These are phyloP conservation scores for Sisymbrium altissimum DNA, from an alignment of 345 rosid species.

Conservation along the genomic window DNA sequence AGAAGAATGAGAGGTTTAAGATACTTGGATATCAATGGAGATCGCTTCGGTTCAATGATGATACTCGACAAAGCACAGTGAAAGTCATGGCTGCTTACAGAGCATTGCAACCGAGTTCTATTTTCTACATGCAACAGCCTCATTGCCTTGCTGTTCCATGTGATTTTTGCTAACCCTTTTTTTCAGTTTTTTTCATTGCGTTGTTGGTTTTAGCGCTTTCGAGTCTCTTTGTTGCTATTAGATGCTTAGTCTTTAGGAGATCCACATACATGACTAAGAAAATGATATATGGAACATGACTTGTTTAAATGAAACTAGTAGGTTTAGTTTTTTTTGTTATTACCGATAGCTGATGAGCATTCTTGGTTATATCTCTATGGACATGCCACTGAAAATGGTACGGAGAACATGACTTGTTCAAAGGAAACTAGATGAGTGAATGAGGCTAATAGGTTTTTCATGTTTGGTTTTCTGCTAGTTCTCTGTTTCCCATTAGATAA, in stretches of 20 bases:
- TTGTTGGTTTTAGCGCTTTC: not conserved
- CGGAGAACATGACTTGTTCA: not conserved
- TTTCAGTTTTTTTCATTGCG: not conserved
- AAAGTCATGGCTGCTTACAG: slow-evolving; percentile 77
- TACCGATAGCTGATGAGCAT: no score
- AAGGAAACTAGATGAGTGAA: not conserved
- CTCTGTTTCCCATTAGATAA: not conserved
- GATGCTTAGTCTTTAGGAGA: not conserved
- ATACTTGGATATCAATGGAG: slow-evolving; percentile 91
- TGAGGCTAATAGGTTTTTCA: not conserved
- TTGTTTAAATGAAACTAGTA: not conserved
- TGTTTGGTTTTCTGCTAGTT: not conserved
- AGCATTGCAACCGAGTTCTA: slow-evolving; percentile 44
- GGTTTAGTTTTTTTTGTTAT: not conserved
- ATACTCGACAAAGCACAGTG: slow-evolving; percentile 80
- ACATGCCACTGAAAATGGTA: not conserved
- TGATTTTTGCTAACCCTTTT: slow-evolving; percentile 23
- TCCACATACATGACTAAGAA: not conserved
- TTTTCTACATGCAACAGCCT: slow-evolving; percentile 75
- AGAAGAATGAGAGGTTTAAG: slow-evolving; percentile 41
- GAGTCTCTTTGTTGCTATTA: not conserved
- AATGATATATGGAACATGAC: no score
- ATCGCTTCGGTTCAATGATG: slow-evolving; percentile 70
- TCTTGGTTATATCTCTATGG: no score
- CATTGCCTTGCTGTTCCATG: slow-evolving; percentile 90